Conservation (phyloP, 306 rosid species). For the Gynostemma pentaphyllum region DNA sequence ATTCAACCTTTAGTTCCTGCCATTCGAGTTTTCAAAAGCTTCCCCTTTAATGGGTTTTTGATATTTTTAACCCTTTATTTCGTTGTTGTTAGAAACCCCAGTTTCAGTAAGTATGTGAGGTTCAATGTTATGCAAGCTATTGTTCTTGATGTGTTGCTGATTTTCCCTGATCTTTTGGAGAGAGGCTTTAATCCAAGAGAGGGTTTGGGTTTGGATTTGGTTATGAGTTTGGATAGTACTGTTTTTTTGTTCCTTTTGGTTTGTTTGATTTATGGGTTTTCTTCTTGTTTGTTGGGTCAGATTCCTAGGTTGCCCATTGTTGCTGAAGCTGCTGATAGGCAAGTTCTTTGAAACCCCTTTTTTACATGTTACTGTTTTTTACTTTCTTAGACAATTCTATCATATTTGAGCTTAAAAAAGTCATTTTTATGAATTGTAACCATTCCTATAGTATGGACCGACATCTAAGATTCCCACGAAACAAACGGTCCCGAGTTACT, state of each 20-base stretch:
- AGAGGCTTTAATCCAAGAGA: slow-evolving; percentile 67
- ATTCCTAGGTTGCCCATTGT: slow-evolving; percentile 84
- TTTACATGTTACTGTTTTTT: too few relatives aligned
- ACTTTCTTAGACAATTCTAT: too few relatives aligned
- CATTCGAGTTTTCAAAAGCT: slow-evolving; percentile 72
- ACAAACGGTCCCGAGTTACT: too few relatives aligned
- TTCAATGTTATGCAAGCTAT: slow-evolving; percentile 97
- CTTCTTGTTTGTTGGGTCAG: slow-evolving; percentile 85
- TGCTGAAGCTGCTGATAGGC: slow-evolving; percentile 96
- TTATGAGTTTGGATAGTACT: slow-evolving; percentile 94
- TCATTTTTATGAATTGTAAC: too few relatives aligned
- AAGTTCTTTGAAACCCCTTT: slow-evolving; percentile 61
- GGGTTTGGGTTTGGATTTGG: slow-evolving; percentile 76
- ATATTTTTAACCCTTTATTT: slow-evolving; percentile 81
- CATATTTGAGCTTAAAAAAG: too few relatives aligned
- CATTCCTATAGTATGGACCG: too few relatives aligned
- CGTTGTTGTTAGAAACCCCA: slow-evolving; percentile 82
- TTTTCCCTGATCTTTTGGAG: slow-evolving; percentile 81
- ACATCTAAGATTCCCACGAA: too few relatives aligned
- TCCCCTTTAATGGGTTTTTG: slow-evolving; percentile 74
- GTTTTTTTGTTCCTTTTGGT: slow-evolving; percentile 73
- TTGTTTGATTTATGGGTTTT: slow-evolving; percentile 73
- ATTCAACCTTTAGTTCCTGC: slow-evolving; percentile 76
- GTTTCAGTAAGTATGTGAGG: slow-evolving; percentile 80
- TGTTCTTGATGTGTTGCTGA: slow-evolving; percentile 83